Evolutionary conservation across 1,284 basidiomycete species (phyloP).

Genomic region (Garcileccinum viscosum): DNA sequence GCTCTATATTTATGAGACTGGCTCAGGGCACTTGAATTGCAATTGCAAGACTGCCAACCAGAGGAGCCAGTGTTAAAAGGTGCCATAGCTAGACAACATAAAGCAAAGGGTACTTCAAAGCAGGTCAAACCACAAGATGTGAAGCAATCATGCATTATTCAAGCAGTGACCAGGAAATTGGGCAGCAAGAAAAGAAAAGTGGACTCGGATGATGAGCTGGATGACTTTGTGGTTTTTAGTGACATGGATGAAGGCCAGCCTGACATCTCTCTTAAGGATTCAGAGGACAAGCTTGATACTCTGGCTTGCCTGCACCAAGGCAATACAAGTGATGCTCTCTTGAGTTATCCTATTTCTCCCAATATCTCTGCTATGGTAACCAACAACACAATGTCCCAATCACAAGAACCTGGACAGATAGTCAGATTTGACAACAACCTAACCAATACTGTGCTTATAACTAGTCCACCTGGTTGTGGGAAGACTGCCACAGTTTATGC

Average conservation of each 20-base stretch:
- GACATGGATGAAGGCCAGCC: constrained; percentile 48
- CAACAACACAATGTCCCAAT: constrained; percentile 10
- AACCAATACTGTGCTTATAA: constrained; percentile 84
- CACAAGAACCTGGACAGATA: constrained; percentile 12
- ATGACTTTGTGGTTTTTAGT: constrained; percentile 56
- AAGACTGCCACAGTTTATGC: constrained; percentile 95
- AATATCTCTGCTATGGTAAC: constrained; percentile 17
- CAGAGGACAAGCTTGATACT: constrained; percentile 41
- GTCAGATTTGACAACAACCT: constrained; percentile 56
- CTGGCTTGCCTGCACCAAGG: constrained; percentile 20
- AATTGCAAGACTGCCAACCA: constrained; percentile 44
- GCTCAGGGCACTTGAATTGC: constrained; percentile 75
- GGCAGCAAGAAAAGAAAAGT: constrained; percentile 55
- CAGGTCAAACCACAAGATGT: constrained; percentile 42
- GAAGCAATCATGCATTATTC: constrained; percentile 58
- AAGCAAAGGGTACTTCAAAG: constrained; percentile 29
- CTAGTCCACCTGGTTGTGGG: constrained; percentile 84
- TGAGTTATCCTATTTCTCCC: constrained; percentile 29
- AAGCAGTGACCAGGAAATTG: constrained; percentile 51
- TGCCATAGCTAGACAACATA: constrained; percentile 18
- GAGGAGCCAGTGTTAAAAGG: constrained; percentile 12
- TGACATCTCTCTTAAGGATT: constrained; percentile 42
- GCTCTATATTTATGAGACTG: constrained; percentile 83
- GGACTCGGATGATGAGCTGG: constrained; percentile 58
- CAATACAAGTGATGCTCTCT: constrained; percentile 5